These are phyloP conservation scores for Penicillium waksmanii DNA, from an alignment of 495 filamentous ascomycete species.

Conservation along the genomic window DNA sequence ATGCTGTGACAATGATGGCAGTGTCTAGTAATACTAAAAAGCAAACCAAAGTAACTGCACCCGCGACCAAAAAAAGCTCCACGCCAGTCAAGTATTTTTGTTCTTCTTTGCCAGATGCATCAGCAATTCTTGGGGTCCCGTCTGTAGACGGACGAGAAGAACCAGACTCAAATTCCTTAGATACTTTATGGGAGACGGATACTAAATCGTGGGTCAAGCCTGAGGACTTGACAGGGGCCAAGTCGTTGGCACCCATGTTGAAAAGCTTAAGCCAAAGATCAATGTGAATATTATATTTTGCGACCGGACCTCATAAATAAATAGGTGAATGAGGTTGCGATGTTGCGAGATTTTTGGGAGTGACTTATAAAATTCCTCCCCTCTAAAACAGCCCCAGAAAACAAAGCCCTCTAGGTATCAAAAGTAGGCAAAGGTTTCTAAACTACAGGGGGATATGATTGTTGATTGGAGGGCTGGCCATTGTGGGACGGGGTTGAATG, in stretches of 20 bases:
- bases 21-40: slow-evolving; percentile 26
- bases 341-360: background rate
- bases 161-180: slow-evolving; percentile 10
- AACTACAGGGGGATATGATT: background rate
- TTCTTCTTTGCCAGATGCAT: slow-evolving; percentile 7
- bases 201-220: background rate
- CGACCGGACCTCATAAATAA: background rate
- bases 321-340: background rate
- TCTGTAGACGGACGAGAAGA: slow-evolving; percentile 1
- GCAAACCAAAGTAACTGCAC: slow-evolving; percentile 19
- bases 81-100: slow-evolving; percentile 22
- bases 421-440: background rate
- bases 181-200: background rate
- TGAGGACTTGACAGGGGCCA: background rate
- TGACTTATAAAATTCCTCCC: too few species aligned
- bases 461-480: background rate
- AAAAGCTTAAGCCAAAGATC: background rate
- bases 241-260: background rate
- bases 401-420: background rate
- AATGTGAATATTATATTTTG: background rate
- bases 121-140: background rate
- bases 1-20: slow-evolving; percentile 25
- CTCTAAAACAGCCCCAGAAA: background rate
- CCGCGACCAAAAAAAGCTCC: slow-evolving; percentile 15
- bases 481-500: background rate